Evolutionary conservation across 2,329 filamentous ascomycete species (phyloP), one percentile per base, ranked within the genome.

Genomic region (Aspergillus awamori): DNA sequence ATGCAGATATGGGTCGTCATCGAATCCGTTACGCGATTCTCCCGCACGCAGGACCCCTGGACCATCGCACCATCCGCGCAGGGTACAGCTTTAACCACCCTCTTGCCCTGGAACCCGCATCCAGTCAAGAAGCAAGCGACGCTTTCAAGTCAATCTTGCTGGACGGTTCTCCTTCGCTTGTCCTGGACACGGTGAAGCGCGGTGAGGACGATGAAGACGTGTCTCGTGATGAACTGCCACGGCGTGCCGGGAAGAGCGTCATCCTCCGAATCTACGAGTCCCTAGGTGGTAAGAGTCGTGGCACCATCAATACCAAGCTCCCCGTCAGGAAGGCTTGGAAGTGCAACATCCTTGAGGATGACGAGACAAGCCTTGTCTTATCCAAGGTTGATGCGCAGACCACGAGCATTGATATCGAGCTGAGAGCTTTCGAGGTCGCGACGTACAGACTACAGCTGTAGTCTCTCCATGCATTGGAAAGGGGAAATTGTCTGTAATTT

Each of bases 1-100:
- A 97, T 70, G 94, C 94, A 43, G 94, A 98, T 74, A 97, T 98
- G 93, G 94, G 92, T 57, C 84, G 83, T 45, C 94, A 98, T 76
- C 84, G 84, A 64, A 96, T 97, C 68, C 89, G 90, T 63, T 98
- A 94, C 85, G 93, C 92, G 22, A 93, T 98, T 67, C 82, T 97
- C 67, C 94, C 94, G 2, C 94, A 98, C 76, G 75, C 84, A 24
- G 93, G 93, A 2, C 77, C 83, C 1, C 83, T 98, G 4, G 87
- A 89, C 49, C 81, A 88, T 39, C 82, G 84, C 17, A 97, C 93
- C 0, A 86, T 98, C 48, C 88, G 89, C 61, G 91, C 93, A 11
- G 94, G 90, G 0, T 93, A 90, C 75, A 91, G 94, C 67, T 96
- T 98, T 83, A 97, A 98, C 78, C 91, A 89, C 67, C 92, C 93